A percentile compares a stretch with the other conserved stretches of the same genome.
Conservation (phyloP, 31 red algal species). For the Porphyra umbilicalis region DNA sequence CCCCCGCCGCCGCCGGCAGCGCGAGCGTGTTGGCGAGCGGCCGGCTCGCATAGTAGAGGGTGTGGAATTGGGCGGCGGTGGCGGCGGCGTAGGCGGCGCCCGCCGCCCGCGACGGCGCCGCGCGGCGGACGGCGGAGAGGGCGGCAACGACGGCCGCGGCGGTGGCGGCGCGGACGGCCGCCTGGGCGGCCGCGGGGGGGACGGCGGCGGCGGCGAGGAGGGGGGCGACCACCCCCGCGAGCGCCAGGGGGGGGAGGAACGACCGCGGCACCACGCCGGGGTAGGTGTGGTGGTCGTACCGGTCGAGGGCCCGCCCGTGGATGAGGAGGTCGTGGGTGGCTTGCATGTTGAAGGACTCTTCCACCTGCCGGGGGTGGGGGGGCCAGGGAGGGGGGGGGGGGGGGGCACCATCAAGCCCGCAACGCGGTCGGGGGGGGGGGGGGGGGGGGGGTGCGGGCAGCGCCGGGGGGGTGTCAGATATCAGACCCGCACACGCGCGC, state of each 20-base stretch:
- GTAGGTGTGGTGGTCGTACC: slow-evolving; percentile 65
- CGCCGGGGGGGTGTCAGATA: neutral
- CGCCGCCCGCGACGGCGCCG: slow-evolving; percentile 12
- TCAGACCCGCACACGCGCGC: neutral
- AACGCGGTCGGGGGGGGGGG: no score
- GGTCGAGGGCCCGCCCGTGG: slow-evolving; percentile 12
- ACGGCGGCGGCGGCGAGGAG: neutral
- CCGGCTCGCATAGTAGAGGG: slow-evolving; percentile 66
- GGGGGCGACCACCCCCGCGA: slow-evolving; percentile 25
- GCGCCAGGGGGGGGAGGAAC: slow-evolving; percentile 41
- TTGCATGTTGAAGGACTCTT: slow-evolving; percentile 84
- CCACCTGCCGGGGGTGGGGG: slow-evolving; percentile 23
- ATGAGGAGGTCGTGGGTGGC: slow-evolving; percentile 59
- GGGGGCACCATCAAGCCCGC: neutral
- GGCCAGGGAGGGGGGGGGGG: neutral
- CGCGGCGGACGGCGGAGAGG: slow-evolving; percentile 10
- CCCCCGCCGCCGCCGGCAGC: slow-evolving; percentile 32
- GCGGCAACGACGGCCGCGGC: neutral
- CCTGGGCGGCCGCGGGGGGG: neutral
- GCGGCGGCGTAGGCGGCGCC: slow-evolving; percentile 9
- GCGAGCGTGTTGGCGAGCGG: slow-evolving; percentile 62
- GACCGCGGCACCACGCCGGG: slow-evolving; percentile 72
- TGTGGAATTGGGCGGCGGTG: slow-evolving; percentile 50
- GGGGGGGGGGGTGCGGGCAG: neutral
- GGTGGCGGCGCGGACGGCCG: neutral